Base-by-base conservation (phyloP, 768 basidiomycete species). In the Pholiota conissans region DNA sequence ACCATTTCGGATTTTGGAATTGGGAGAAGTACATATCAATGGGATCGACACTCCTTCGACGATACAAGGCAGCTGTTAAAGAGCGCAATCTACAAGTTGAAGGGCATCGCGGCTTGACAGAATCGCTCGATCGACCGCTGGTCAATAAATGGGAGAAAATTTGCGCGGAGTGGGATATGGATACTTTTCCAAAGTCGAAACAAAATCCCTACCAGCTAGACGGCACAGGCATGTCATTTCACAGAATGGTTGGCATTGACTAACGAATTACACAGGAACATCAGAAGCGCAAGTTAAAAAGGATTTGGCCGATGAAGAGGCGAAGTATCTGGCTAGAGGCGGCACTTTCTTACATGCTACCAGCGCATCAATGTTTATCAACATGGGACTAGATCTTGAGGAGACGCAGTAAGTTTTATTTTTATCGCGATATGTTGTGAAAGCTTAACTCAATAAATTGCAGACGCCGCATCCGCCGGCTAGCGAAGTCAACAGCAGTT, bases 21-120 rank as follows among this genome's bases (percentile, higher is more conserved):
- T 72, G 69, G 69, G 16, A 56, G 32, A 73, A 71, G 47, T 50
- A 63, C 22, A 3, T 24, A n/a, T 10, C 51, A 18, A 52, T 52
- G 51, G 61, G 61, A 3, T 28, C 11, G 14, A 54, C 55, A 6
- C 35, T 57, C 9, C 32, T 35, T 2, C 11, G 20, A n/a, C 14
- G 26, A 5, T 60, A 55, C 42, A 32, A 35, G 13, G 51, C 11
- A 8, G 61, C 52, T n/a, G n/a, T n/a, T n/a, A n/a, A n/a, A n/a
- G n/a, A n/a, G n/a, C n/a, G n/a, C n/a, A n/a, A n/a, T n/a, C 1
- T 26, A 60, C 61, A 60, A 20, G 29, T 34, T 3, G 58, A 57
- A 26, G 61, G 47, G 8, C 55, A 57, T 53, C 13, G 35, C 4
- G 56, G 56, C 3, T 46, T 58, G 13, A 52, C 49, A 11, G 49